These are phyloP conservation scores for Vinca minor DNA, from an alignment of 257 asterid species.

Conservation along the genomic window DNA sequence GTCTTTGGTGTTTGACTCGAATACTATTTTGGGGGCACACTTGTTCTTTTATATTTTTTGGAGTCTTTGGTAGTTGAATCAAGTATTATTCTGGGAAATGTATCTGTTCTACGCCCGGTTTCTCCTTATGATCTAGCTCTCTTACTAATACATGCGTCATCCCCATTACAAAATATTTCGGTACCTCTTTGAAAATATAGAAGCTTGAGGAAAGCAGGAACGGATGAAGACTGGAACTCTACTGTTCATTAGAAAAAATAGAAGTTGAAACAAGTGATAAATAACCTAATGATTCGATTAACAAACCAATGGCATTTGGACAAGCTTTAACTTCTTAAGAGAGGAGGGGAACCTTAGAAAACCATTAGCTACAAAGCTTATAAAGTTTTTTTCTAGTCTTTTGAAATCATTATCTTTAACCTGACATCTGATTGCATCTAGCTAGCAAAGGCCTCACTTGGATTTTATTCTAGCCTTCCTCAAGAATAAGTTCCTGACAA, in stretches of 20 bases:
- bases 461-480: slow-evolving; percentile 2
- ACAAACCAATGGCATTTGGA: neutral
- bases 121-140: neutral
- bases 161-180: neutral
- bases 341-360: neutral
- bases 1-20: neutral
- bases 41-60: too few relatives aligned
- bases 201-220: neutral
- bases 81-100: neutral
- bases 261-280: neutral
- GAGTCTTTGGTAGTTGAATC: neutral
- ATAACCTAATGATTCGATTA: neutral
- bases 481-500: neutral
- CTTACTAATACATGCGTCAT: neutral
- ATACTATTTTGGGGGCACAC: neutral
- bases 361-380: neutral
- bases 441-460: neutral
- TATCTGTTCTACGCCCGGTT: neutral
- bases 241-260: neutral
- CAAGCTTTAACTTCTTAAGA: neutral
- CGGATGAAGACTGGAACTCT: neutral
- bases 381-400: neutral
- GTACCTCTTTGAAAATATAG: neutral
- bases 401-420: neutral
- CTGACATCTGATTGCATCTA: too few relatives aligned